Percentiles rank a stretch among this genome's conserved stretches.
These are phyloP conservation scores for Podospora anserina DNA, from an alignment of 495 filamentous ascomycete genomes.

Conservation along the genomic window DNA sequence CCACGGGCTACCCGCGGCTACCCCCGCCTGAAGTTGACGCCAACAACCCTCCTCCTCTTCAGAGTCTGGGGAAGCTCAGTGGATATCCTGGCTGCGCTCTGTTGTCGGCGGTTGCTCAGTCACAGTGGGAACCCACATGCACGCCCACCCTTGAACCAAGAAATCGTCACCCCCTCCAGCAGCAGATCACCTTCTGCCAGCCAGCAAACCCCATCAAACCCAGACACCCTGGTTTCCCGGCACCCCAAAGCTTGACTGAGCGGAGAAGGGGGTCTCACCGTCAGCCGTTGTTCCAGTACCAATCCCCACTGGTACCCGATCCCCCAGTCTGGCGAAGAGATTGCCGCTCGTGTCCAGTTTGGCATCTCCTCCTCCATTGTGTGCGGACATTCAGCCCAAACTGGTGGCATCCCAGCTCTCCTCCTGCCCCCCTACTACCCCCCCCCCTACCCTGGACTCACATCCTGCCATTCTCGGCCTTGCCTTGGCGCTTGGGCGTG, in stretches of 20 bases:
- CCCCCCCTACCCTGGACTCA: neutral
- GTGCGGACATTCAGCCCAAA: conserved; percentile 26
- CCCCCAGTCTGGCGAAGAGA: conserved; percentile 17
- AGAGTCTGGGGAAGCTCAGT: conserved; percentile 18
- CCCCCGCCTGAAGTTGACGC: conserved; percentile 17
- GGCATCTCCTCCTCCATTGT: conserved; percentile 15
- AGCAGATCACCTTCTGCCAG: conserved; percentile 23
- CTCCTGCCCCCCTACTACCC: neutral
- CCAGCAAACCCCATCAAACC: conserved; percentile 14
- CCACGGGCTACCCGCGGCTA: conserved; percentile 12
- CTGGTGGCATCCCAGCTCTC: conserved; percentile 15
- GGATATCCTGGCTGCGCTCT: conserved; percentile 23
- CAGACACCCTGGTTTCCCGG: conserved; percentile 22
- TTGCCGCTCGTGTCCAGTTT: conserved; percentile 27
- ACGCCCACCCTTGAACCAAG: conserved; percentile 27
- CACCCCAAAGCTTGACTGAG: conserved; percentile 15
- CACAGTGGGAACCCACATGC: conserved; percentile 30
- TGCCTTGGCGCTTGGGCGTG: neutral
- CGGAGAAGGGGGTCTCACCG: conserved; percentile 11
- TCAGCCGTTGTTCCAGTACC: conserved; percentile 14
- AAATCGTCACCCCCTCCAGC: conserved; percentile 17
- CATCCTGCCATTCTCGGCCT: neutral
- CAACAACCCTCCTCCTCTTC: conserved; percentile 12
- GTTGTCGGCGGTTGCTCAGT: conserved; percentile 24
- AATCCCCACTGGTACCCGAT: conserved; percentile 5